Evolutionary conservation across 768 basidiomycete genomes (phyloP).

Genomic region (Hydnum rufescens): DNA sequence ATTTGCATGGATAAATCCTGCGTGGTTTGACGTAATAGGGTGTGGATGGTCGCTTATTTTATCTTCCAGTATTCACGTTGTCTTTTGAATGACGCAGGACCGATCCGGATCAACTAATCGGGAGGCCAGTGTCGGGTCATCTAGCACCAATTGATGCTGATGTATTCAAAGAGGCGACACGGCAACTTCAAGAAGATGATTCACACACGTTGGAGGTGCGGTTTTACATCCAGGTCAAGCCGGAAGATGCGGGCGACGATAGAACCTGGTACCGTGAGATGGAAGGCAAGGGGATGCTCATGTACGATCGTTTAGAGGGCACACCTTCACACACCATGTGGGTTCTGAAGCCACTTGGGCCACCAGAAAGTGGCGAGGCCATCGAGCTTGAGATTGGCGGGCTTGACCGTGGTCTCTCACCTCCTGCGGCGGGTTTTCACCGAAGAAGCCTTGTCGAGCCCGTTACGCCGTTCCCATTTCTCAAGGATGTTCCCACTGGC

Average conservation of each 20-base stretch:
- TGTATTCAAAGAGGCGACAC: constrained; percentile 74
- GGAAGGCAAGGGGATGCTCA: constrained; percentile 98
- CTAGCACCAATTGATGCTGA: constrained; percentile 61
- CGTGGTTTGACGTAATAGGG: constrained; percentile 86
- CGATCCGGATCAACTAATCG: constrained; percentile 60
- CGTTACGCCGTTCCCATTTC: constrained; percentile 54
- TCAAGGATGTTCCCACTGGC: constrained; percentile 49
- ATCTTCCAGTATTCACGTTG: constrained; percentile 9
- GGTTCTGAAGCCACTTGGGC: constrained; percentile 51
- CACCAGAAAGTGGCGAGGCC: constrained; percentile 8
- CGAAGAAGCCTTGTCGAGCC: constrained; percentile 18
- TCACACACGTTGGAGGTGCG: constrained; percentile 84
- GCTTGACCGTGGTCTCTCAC: too few species aligned
- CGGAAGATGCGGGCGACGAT: constrained; percentile 31
- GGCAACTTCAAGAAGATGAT: constrained; percentile 71
- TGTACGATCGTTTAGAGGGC: constrained; percentile 79
- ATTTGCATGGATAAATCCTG: constrained; percentile 90
- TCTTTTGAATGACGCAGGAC: constrained; percentile 28
- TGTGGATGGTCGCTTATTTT: constrained; percentile 22
- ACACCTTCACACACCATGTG: constrained; percentile 93
- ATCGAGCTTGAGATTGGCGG: constrained; percentile 4
- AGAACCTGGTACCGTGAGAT: constrained; percentile 43
- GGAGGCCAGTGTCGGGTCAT: constrained; percentile 61
- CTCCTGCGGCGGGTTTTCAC: constrained; percentile 5
- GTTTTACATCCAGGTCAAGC: constrained; percentile 67